phyloP scores from a whole-genome alignment of 768 basidiomycete genomes.

The Filobasidium floriforme region DNA sequence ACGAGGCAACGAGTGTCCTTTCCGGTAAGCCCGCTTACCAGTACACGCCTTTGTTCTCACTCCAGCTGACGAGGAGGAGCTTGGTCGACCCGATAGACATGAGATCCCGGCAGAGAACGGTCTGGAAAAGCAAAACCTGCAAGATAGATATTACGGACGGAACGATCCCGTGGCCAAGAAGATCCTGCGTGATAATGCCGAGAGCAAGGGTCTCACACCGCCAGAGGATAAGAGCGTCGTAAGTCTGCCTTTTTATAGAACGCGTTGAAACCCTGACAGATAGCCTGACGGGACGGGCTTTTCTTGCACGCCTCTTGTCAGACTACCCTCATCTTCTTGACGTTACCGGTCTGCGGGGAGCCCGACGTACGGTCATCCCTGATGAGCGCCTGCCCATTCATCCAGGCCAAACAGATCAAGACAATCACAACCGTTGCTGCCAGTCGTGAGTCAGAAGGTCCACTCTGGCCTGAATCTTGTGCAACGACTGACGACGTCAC shows the following conservation, averaged over 20 bases:
- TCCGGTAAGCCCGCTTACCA: conserved; percentile 50
- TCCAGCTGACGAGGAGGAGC: not conserved
- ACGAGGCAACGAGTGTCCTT: conserved; percentile 86
- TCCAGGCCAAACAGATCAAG: conserved; percentile 37
- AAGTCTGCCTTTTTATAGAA: conserved; percentile 44
- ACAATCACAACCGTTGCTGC: conserved; percentile 38
- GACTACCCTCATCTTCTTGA: conserved; percentile 44
- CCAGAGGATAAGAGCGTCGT: conserved; percentile 84
- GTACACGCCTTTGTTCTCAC: not conserved
- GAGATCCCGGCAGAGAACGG: conserved; percentile 79
- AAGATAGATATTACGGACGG: conserved; percentile 84
- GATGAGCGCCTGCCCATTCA: conserved; percentile 35
- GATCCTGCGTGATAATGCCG: conserved; percentile 73
- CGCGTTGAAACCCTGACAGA: conserved; percentile 1
- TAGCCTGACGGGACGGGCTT: not conserved
- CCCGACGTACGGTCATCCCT: conserved; percentile 35
- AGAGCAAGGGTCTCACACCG: conserved; percentile 70
- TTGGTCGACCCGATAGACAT: conserved; percentile 53
- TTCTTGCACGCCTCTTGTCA: not conserved
- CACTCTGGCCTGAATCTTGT: not conserved
- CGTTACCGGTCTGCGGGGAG: conserved; percentile 36
- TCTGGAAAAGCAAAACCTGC: conserved; percentile 81
- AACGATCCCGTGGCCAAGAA: conserved; percentile 92
- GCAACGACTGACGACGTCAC: not conserved
- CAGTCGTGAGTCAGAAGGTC: conserved; percentile 32